A percentile compares a stretch with the other conserved stretches of the same genome.
Evolutionary conservation across 2,329 filamentous ascomycete genomes (phyloP).

Genomic region (Colletotrichum siamense): DNA sequence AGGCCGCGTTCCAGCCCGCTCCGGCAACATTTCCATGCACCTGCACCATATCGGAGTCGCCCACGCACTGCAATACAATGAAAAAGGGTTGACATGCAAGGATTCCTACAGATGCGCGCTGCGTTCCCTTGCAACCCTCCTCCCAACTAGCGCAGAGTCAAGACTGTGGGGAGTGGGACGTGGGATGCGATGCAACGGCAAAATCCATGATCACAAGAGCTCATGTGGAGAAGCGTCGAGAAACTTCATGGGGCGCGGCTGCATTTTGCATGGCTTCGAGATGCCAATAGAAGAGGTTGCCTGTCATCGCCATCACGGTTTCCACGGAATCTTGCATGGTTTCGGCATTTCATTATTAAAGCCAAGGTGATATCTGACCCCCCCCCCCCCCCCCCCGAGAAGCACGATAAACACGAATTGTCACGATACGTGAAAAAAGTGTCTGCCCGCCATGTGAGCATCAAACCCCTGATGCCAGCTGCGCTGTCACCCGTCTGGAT

Average conservation of each 20-base stretch:
- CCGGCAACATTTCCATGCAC: not conserved
- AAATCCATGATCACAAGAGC: slow-evolving; percentile 12
- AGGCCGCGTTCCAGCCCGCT: not conserved
- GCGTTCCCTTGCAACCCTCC: not conserved
- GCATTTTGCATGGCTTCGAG: not conserved
- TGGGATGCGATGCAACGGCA: not conserved
- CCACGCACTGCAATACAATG: not conserved
- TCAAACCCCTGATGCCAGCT: not conserved
- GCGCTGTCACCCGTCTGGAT: not conserved
- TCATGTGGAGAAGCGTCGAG: slow-evolving; percentile 5
- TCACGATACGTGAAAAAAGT: not conserved
- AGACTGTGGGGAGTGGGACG: slow-evolving; percentile 15
- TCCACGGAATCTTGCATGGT: not conserved
- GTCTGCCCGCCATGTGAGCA: not conserved
- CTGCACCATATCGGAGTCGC: not conserved
- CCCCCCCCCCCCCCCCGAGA: not conserved
- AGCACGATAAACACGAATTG: not conserved
- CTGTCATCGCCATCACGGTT: not conserved
- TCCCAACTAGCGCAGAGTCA: slow-evolving; percentile 10
- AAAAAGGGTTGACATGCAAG: not conserved
- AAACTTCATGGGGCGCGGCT: not conserved
- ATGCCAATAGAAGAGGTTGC: not conserved
- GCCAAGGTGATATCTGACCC: not conserved
- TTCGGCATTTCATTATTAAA: not conserved
- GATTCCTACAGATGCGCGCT: not conserved